These are phyloP conservation scores for Blastomyces parvus DNA, from an alignment of 2,329 filamentous ascomycete genomes.

Conservation along the genomic window DNA sequence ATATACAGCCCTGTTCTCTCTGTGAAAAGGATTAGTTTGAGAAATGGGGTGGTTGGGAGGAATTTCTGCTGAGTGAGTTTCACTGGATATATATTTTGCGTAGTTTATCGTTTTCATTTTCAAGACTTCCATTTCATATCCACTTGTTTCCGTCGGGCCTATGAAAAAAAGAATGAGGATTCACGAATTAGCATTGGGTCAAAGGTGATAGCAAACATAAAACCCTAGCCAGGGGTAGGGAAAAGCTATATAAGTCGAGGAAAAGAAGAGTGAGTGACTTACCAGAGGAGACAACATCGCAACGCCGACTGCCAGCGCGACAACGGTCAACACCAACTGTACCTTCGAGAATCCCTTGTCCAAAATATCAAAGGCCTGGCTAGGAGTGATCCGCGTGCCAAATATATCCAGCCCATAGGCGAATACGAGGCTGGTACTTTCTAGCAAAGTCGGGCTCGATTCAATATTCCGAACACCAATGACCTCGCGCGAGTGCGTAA, in stretches of 20 bases:
- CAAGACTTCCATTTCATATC: slow-evolving; percentile 25
- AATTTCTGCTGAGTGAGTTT: background rate
- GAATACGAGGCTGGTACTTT: slow-evolving; percentile 85
- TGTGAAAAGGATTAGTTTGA: background rate
- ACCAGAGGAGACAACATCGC: slow-evolving; percentile 76
- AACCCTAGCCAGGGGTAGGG: background rate
- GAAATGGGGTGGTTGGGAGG: background rate
- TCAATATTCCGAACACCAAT: slow-evolving; percentile 64
- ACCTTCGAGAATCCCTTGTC: slow-evolving; percentile 91
- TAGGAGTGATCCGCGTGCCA: slow-evolving; percentile 76
- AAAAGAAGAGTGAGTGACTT: slow-evolving; percentile 30
- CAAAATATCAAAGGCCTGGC: slow-evolving; percentile 80
- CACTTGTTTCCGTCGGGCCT: slow-evolving; percentile 45
- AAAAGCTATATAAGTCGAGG: slow-evolving; percentile 1
- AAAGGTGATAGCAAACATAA: background rate
- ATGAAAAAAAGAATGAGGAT: slow-evolving; percentile 8
- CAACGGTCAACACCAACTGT: slow-evolving; percentile 72
- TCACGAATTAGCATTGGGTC: slow-evolving; percentile 6
- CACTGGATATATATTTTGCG: background rate
- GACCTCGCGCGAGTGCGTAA: slow-evolving; percentile 76
- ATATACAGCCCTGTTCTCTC: background rate
- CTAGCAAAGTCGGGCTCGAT: slow-evolving; percentile 66
- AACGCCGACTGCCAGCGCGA: slow-evolving; percentile 68
- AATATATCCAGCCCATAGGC: slow-evolving; percentile 85
- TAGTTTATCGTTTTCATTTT: background rate